Evolutionary conservation across 176 grass and related monocot species (phyloP), one percentile per base, ranked within the genome.

Genomic region (Rhynchospora tenuis): DNA sequence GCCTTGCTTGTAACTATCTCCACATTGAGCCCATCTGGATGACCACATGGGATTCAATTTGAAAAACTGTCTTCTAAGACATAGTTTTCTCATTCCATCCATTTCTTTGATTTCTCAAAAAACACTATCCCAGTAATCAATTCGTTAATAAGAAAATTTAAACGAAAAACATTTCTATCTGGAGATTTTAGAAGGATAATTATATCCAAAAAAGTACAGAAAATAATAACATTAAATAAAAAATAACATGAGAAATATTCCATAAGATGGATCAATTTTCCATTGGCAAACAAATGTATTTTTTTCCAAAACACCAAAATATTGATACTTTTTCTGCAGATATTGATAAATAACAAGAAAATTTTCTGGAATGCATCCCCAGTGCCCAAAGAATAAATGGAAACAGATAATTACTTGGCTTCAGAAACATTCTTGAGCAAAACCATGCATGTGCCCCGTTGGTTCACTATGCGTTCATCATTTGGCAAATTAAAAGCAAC

Each of bases 401-500:
- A 81, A 52, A 88, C 28, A 54, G 73, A 13, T 74, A 74, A 31
- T 47, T 92, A 97, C 95, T 97, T 97, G 74, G 95, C 95, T 90
- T 94, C 92, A 85, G 95, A 98, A 84, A 98, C 67, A 69, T 98
- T 98, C 86, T 98, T 98, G 72, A 98, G 92, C 88, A 98, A 88
- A 82, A 98, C 92, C 95, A 98, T 98, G 22, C 88, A 98, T 82
- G 95, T 94, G 83, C 95, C 95, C 84, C 89, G 90, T 85, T 98
- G 86, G 59, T 91, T 94, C 51, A 98, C 90, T 88, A 98, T 98
- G 61, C 89, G 85, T 71, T 98, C 95, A 91, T 98, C 95, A 93
- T 98, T 98, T 58, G 95, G 95, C 75, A 98, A 91, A 89, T 94
- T 98, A 88, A 98, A 98, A 85, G 95, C 95, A 79, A 98, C 60